These are phyloP conservation scores for Glebionis coronaria DNA, from an alignment of 129 eudicot species.

Conservation along the genomic window DNA sequence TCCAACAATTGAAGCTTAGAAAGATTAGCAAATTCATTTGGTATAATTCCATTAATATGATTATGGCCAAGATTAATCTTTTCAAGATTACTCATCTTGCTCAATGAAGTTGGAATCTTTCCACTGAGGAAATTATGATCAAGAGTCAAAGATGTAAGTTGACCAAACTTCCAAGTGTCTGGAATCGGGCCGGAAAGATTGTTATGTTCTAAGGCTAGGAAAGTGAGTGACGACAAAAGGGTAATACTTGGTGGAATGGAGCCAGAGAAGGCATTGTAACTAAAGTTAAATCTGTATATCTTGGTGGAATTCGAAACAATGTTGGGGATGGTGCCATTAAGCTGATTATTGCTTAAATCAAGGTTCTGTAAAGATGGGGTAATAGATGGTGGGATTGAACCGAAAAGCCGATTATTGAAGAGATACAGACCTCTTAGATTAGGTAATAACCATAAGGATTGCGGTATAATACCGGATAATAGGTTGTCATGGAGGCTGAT, in stretches of 20 bases:
- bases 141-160: slow-evolving; percentile 52
- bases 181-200: slow-evolving; percentile 80
- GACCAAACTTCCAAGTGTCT: slow-evolving; percentile 48
- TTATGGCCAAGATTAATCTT: slow-evolving; percentile 63
- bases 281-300: slow-evolving; percentile 75
- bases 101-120: slow-evolving; percentile 57
- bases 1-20: slow-evolving; percentile 50
- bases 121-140: slow-evolving; percentile 73
- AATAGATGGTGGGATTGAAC: slow-evolving; percentile 76
- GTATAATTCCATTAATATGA: slow-evolving; percentile 54
- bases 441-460: slow-evolving; percentile 62
- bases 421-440: slow-evolving; percentile 82
- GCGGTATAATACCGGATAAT: slow-evolving; percentile 65
- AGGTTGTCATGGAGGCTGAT: slow-evolving; percentile 86
- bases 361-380: slow-evolving; percentile 51
- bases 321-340: slow-evolving; percentile 63
- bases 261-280: slow-evolving; percentile 70
- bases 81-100: slow-evolving; percentile 53
- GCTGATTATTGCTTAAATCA: slow-evolving; percentile 79
- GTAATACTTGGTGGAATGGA: slow-evolving; percentile 49
- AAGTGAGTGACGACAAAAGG: slow-evolving; percentile 58
- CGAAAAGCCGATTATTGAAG: slow-evolving; percentile 83
- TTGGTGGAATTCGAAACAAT: slow-evolving; percentile 57
- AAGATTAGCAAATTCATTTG: slow-evolving; percentile 43
- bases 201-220: slow-evolving; percentile 72